Evolutionary conservation across 2,329 filamentous ascomycete species (phyloP).

Genomic region (Aspergillus eucalypticola): DNA sequence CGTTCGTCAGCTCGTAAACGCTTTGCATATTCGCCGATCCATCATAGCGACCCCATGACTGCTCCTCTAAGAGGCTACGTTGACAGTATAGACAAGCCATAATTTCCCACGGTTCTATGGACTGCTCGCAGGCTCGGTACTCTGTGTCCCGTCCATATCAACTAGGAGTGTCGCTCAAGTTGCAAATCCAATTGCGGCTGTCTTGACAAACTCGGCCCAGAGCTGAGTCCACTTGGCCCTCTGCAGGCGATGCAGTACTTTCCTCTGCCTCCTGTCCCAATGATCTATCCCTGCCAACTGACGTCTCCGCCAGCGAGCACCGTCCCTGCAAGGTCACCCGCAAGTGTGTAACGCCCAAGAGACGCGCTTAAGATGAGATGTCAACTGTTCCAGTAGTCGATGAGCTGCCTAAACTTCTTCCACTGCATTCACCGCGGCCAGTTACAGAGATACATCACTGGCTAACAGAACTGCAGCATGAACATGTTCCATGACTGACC

Average conservation of each 20-base stretch:
- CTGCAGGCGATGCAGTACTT: neutral
- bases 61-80: too few relatives aligned
- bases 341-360: conserved; percentile 6
- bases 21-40: too few relatives aligned
- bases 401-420: conserved; percentile 7
- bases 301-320: neutral
- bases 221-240: neutral
- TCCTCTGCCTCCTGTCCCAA: neutral
- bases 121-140: neutral
- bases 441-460: conserved; percentile 26
- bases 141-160: neutral
- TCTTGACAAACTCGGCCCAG: neutral
- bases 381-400: conserved; percentile 6
- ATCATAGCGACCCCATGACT: too few relatives aligned
- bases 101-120: neutral
- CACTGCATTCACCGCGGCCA: conserved; percentile 18
- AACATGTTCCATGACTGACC: conserved; percentile 24
- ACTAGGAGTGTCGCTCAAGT: neutral
- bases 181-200: neutral
- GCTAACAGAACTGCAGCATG: conserved; percentile 26
- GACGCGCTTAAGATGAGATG: neutral
- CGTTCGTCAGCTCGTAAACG: too few relatives aligned
- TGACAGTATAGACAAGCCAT: too few relatives aligned
- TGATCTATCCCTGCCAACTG: neutral
- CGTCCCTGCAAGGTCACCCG: neutral